These are phyloP conservation scores for Calonectria ilicicola DNA, from an alignment of 2,329 filamentous ascomycete species.

Conservation along the genomic window DNA sequence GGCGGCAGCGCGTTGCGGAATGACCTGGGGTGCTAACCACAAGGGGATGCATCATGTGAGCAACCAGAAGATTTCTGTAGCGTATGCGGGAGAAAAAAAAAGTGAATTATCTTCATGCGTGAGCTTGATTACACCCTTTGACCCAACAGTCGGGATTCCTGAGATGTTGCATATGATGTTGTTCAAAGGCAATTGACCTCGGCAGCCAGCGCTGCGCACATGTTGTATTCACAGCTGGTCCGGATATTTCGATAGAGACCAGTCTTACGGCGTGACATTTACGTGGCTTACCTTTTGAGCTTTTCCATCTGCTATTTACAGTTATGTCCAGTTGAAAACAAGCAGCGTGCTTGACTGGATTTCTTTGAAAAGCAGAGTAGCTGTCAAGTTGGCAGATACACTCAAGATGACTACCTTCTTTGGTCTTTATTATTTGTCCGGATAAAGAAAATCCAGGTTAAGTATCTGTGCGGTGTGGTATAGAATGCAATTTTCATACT, in stretches of 20 bases:
- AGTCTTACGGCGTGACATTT: not conserved
- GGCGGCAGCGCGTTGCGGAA: not conserved
- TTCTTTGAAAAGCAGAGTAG: no score
- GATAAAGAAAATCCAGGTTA: no score
- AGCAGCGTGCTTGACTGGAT: no score
- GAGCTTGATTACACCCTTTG: not conserved
- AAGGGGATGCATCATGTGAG: not conserved
- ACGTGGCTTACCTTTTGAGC: not conserved
- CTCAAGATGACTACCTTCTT: no score
- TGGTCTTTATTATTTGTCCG: no score
- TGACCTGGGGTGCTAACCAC: not conserved
- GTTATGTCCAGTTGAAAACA: no score
- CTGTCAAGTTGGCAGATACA: no score
- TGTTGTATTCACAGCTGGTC: not conserved
- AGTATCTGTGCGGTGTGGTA: no score
- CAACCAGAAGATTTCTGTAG: not conserved
- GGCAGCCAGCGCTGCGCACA: not conserved
- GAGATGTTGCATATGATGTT: not conserved
- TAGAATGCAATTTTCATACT: not conserved
- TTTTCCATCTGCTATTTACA: not conserved
- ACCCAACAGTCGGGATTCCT: not conserved
- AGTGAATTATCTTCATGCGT: not conserved
- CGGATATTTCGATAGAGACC: not conserved
- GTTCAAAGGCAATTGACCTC: not conserved
- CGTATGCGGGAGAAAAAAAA: not conserved